Base-by-base conservation (phyloP, 176 grass and related monocot species). In the Oryza meyeriana region DNA sequence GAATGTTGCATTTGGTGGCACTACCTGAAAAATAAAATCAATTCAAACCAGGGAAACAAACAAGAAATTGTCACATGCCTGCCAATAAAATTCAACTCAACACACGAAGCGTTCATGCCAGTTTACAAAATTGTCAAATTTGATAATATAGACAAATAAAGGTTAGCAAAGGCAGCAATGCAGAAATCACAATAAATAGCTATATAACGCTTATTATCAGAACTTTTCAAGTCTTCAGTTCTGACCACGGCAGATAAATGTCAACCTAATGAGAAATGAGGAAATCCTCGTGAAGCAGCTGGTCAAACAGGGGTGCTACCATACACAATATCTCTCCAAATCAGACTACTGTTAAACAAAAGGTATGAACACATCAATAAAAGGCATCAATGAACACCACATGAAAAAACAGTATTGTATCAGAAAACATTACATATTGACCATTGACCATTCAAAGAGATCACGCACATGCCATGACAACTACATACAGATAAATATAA, bases 171-270 rank as follows among this genome's bases (percentile, higher is more conserved):
- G 26, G 22, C 12, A 5, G 47, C 41, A 39, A 77, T 71, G 52
- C 40, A 52, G 64, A 34, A 30, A 44, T 72, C 66, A 35, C 66
- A 42, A 84, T 79, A 61, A 69, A 68, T 33, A 80, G 26, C 48
- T 30, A 41, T 41, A 6, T 64, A 55, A 11, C 27, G 14, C 29
- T 58, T 64, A 41, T 34, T 85, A 24, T 75, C 13, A 66, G 5
- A 63, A 57, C 73, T 18, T 7, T 72, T 52, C 63, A 76, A 45
- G 32, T 16, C 55, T 85, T 71, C 71, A 71, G 22, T 22, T 81
- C 44, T 81, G 77, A 81, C 77, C 32, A 77, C 14, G 41, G n/a
- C 65, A 86, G 72, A 90, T 68, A 86, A 78, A 86, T 82, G 88
- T 86, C 88, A 82, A 90, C 73, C 16, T n/a, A 52, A 50, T 50